Base-by-base conservation (phyloP, 2,329 filamentous ascomycete genomes). In the Parasarocladium wereldwijsianum region DNA sequence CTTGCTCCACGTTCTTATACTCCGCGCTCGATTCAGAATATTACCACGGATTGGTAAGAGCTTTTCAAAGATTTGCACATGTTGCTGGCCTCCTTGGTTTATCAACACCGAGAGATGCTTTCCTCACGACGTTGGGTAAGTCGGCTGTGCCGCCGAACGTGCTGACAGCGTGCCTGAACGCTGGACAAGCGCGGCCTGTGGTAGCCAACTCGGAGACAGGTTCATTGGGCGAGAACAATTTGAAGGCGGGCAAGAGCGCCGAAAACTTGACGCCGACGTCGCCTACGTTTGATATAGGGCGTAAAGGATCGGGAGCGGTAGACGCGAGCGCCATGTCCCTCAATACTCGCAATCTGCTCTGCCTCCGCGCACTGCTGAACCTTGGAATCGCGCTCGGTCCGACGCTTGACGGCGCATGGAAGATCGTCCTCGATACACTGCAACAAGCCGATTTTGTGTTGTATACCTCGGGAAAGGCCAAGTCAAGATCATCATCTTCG, bases 51-150 rank as follows among this genome's bases (percentile, higher is more conserved):
- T 61, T 98, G 2, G 87, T 98, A 15, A 72, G 90, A 40, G 82
- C 87, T 0, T 93, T 96, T 41, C 90, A 98, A 44, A 85, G 92
- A 39, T 82, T 98, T 44, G 81, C 90, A 1, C 92, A 98, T 48
- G 87, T 96, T 3, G 84, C 90, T 22, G 92, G 90, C 5, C 62
- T 98, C 26, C 57, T 98, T 7, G 75, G 86, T 37, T 67, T 96
- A 8, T 62, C 68, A 9, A 94, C 87, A 0, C 86, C 90, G 1
- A 68, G 90, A 39, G 90, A 98, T 60, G 90, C 90, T 1, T 92
- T 98, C 44, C 62, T 98, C 19, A 96, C 90, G 0, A 94, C 87
- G 0, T 60, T 98, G 3, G 85, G 84, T 0, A 98, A 98, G 54
- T 78, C 86, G 24, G 85, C 90, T 6, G 82, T 96, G 3, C 90